These are phyloP conservation scores for Aspergillus nidulans DNA, from an alignment of 495 filamentous ascomycete species.

Conservation along the genomic window DNA sequence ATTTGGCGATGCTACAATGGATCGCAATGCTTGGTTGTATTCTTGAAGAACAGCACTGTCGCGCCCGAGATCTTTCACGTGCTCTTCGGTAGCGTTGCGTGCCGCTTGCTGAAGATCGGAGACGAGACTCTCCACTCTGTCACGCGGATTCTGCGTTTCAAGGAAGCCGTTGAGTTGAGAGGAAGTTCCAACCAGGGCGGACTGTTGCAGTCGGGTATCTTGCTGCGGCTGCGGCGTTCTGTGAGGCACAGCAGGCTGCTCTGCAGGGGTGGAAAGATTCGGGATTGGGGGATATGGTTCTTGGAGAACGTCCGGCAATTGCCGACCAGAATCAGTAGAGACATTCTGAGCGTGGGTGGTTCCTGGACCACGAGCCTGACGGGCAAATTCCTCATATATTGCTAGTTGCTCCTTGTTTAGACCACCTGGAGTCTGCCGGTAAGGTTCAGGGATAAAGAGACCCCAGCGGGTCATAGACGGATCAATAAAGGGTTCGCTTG, in stretches of 20 bases:
- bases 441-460: constrained; percentile 83
- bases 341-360: constrained; percentile 50
- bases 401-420: constrained; percentile 89
- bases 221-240: constrained; percentile 64
- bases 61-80: constrained; percentile 62
- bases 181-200: constrained; percentile 42
- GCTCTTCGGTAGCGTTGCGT: constrained; percentile 62
- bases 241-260: constrained; percentile 70
- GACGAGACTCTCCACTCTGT: constrained; percentile 66
- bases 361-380: constrained; percentile 61
- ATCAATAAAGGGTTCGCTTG: constrained; percentile 79
- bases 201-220: constrained; percentile 47
- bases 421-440: constrained; percentile 71
- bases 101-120: constrained; percentile 62
- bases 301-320: constrained; percentile 71
- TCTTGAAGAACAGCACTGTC: constrained; percentile 61
- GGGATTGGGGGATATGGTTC: constrained; percentile 76
- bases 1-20: constrained; percentile 45
- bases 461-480: constrained; percentile 77
- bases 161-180: constrained; percentile 61
- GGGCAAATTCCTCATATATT: constrained; percentile 92
- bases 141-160: constrained; percentile 57
- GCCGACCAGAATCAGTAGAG: constrained; percentile 57
- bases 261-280: constrained; percentile 73
- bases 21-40: constrained; percentile 51